phyloP scores from a whole-genome alignment of 2,329 filamentous ascomycete species.

The Pseudogymnoascus sp. region DNA sequence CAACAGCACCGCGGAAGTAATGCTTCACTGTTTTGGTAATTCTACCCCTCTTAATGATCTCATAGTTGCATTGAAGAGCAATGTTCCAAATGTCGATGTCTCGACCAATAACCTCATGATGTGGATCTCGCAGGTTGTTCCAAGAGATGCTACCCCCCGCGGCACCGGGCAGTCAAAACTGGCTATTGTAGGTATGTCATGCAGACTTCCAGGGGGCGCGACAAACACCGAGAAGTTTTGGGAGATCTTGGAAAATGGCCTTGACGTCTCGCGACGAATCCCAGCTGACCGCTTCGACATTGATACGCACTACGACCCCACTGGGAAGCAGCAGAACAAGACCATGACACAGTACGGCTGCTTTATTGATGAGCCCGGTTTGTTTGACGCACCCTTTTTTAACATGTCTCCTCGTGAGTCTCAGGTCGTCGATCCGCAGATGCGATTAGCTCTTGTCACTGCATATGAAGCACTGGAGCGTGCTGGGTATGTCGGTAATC shows the following conservation, averaged over 20 bases:
- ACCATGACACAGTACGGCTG: slow-evolving; percentile 68
- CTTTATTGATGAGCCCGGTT: slow-evolving; percentile 59
- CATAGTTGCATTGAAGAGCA: not conserved
- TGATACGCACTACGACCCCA: slow-evolving; percentile 60
- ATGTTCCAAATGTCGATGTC: not conserved
- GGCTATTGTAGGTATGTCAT: slow-evolving; percentile 30
- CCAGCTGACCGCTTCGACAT: slow-evolving; percentile 65
- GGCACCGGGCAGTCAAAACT: slow-evolving; percentile 47
- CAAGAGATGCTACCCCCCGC: slow-evolving; percentile 15
- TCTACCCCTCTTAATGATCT: not conserved
- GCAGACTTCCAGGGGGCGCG: slow-evolving; percentile 28
- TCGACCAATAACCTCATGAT: not conserved
- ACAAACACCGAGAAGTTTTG: slow-evolving; percentile 35
- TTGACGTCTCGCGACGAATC: slow-evolving; percentile 58
- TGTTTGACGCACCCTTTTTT: slow-evolving; percentile 74
- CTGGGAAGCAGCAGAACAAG: slow-evolving; percentile 64
- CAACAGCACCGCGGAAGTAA: not conserved
- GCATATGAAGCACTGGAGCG: slow-evolving; percentile 74
- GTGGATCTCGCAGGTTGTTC: not conserved
- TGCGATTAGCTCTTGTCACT: slow-evolving; percentile 64
- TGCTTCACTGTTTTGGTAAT: not conserved
- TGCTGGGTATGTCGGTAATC: slow-evolving; percentile 55
- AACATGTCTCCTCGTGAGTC: slow-evolving; percentile 77
- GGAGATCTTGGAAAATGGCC: slow-evolving; percentile 43
- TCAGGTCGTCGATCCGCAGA: slow-evolving; percentile 70